Conservation (phyloP, 208 protist genomes). For the Trypanosoma platydactyli region DNA sequence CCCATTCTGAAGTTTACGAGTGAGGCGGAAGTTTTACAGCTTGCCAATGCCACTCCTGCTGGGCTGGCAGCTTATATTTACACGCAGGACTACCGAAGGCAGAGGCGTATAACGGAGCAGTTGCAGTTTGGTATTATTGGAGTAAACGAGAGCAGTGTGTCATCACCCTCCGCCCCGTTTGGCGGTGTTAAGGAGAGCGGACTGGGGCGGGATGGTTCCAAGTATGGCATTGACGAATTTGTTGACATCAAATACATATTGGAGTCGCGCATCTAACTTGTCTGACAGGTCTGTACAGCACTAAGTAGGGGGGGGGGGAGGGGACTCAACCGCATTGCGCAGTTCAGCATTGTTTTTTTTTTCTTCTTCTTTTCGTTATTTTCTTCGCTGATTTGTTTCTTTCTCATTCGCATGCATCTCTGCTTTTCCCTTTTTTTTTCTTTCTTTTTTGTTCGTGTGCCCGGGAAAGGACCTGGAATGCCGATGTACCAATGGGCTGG, state of each 20-base stretch:
- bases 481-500: background rate
- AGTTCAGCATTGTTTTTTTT: no score
- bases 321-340: background rate
- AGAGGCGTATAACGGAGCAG: slow-evolving; percentile 53
- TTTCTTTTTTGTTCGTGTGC: slow-evolving; percentile 4
- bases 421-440: slow-evolving; percentile 20
- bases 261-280: slow-evolving; percentile 49
- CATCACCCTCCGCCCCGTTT: slow-evolving; percentile 72
- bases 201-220: slow-evolving; percentile 86
- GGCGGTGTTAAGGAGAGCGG: slow-evolving; percentile 91
- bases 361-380: slow-evolving; percentile 21
- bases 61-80: slow-evolving; percentile 85
- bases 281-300: background rate
- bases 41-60: slow-evolving; percentile 76
- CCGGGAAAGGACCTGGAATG: background rate
- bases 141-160: slow-evolving; percentile 71
- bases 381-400: background rate
- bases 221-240: slow-evolving; percentile 89
- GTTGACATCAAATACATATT: slow-evolving; percentile 84
- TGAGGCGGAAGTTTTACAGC: slow-evolving; percentile 64
- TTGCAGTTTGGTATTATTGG: slow-evolving; percentile 88
- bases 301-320: background rate
- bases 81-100: slow-evolving; percentile 68
- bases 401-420: background rate
- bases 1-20: slow-evolving; percentile 67